Base-by-base conservation (phyloP, 805 yeast genomes). In the Saccharomyces kudriavzevii region DNA sequence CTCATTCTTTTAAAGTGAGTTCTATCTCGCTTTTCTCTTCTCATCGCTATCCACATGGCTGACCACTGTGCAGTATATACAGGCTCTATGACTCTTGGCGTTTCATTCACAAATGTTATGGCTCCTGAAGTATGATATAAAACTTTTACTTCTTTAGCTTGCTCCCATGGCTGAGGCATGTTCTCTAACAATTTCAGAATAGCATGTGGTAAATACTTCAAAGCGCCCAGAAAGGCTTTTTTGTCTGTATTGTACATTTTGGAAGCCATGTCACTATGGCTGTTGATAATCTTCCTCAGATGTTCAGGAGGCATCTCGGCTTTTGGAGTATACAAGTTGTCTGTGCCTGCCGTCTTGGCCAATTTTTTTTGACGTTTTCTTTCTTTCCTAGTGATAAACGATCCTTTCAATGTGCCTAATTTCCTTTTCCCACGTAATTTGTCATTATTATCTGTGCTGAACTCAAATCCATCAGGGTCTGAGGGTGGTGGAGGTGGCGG, bases 121-220 rank as follows among this genome's bases (percentile, higher is more conserved):
- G 99, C 97, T 26, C 99, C 99, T 0, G 94, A 82, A 22, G 79
- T 78, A 64, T 94, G 99, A 67, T 94, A 94, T 45, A 92, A 70
- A 5, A 92, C 98, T 54, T 80, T 82, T 24, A 94, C 98, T 47
- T 87, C 95, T 56, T 87, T 87, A 1, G 79, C 73, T 51, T 82
- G 80, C 67, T 94, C 98, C 99, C 99, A 94, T 0, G 99, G 99
- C 66, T 90, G 96, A 0, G 99, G 99, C 92, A 94, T 92, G 64
- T 89, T 90, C 63, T 94, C 99, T 43, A 94, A 65, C 43, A 94
- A 77, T 68, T 94, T 94, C 59, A 90, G 70, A 3, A 90, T 80
- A 0, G 99, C 97, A 71, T 92, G 98, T 0, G 99, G 99, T 84
- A 95, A 80, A 71, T 86, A 95, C 70, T 90, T 92, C 54, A 94